These are phyloP conservation scores for Shiraia bambusicola DNA, from an alignment of 2,329 filamentous ascomycete genomes.

Conservation along the genomic window DNA sequence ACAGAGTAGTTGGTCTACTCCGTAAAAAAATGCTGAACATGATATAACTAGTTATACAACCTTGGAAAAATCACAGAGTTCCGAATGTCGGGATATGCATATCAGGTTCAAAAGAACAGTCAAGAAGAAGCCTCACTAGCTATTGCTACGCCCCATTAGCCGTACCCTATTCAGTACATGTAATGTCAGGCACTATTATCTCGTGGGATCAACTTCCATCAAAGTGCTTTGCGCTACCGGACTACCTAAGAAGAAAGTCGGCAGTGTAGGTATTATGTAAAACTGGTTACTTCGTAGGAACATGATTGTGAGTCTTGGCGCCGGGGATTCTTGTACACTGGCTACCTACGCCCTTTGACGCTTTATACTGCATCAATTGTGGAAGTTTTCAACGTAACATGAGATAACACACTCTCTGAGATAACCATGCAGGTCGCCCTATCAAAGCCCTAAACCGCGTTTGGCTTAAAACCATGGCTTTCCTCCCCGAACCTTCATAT, in stretches of 20 bases:
- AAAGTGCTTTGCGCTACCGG: constrained; percentile 3
- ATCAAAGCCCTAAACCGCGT: constrained; percentile 15
- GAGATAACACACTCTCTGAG: constrained; percentile 21
- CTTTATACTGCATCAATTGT: constrained; percentile 6
- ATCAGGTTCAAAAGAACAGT: neutral
- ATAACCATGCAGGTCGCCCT: constrained; percentile 14
- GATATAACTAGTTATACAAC: no score
- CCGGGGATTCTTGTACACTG: constrained; percentile 17
- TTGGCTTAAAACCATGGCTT: constrained; percentile 11
- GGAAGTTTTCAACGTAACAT: constrained; percentile 21
- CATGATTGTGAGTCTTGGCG: constrained; percentile 20
- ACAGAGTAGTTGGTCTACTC: no score
- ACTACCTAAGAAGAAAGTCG: constrained; percentile 14
- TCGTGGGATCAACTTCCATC: constrained; percentile 7
- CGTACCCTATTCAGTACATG: no score
- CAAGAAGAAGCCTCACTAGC: neutral
- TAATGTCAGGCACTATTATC: no score
- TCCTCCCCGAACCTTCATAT: constrained; percentile 1
- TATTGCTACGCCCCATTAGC: neutral
- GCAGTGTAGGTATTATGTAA: constrained; percentile 2
- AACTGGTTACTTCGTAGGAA: constrained; percentile 5
- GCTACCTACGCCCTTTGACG: constrained; percentile 13
- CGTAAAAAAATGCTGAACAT: no score
- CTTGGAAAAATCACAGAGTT: constrained; percentile 3
- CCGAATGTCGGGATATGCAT: constrained; percentile 9